phyloP scores from a whole-genome alignment of 2,329 filamentous ascomycete genomes.

The Trichoderma atroviride region DNA sequence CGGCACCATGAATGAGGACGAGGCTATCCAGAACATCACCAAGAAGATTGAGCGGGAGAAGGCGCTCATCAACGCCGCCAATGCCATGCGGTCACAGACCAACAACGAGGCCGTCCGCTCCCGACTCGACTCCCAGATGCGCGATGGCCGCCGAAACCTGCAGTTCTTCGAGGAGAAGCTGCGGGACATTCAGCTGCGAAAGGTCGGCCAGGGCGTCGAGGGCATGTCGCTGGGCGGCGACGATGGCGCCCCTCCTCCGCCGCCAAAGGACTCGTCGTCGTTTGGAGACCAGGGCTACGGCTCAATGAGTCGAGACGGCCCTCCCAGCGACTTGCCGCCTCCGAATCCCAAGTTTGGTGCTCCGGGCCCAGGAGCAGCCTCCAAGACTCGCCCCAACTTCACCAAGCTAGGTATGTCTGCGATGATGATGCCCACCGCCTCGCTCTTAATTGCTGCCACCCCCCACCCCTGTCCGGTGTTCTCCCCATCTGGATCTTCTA shows the following conservation, averaged over 20 bases:
- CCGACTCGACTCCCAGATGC: slow-evolving; percentile 89
- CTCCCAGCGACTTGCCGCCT: slow-evolving; percentile 75
- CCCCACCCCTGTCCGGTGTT: neutral
- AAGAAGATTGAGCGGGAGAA: slow-evolving; percentile 98
- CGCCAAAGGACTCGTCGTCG: slow-evolving; percentile 68
- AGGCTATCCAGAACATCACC: slow-evolving; percentile 76
- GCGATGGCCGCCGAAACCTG: slow-evolving; percentile 89
- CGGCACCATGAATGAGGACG: slow-evolving; percentile 63
- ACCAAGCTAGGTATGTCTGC: slow-evolving; percentile 81
- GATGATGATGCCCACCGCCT: neutral
- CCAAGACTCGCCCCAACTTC: slow-evolving; percentile 83
- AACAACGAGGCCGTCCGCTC: slow-evolving; percentile 91
- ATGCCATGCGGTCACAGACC: slow-evolving; percentile 92
- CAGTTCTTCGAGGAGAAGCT: slow-evolving; percentile 94
- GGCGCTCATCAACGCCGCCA: slow-evolving; percentile 90
- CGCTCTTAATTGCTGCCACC: neutral
- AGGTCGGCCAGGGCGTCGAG: slow-evolving; percentile 68
- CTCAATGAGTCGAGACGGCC: slow-evolving; percentile 61
- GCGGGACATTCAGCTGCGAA: slow-evolving; percentile 82
- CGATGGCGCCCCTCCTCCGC: slow-evolving; percentile 63
- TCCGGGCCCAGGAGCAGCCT: slow-evolving; percentile 63
- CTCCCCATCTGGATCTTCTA: neutral
- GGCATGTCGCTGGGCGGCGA: slow-evolving; percentile 64
- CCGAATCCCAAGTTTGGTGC: slow-evolving; percentile 78
- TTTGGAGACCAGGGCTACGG: slow-evolving; percentile 64